Evolutionary conservation across 1,284 basidiomycete species (phyloP), one percentile per base, ranked within the genome.

Genomic region (Dichomitus squalens): DNA sequence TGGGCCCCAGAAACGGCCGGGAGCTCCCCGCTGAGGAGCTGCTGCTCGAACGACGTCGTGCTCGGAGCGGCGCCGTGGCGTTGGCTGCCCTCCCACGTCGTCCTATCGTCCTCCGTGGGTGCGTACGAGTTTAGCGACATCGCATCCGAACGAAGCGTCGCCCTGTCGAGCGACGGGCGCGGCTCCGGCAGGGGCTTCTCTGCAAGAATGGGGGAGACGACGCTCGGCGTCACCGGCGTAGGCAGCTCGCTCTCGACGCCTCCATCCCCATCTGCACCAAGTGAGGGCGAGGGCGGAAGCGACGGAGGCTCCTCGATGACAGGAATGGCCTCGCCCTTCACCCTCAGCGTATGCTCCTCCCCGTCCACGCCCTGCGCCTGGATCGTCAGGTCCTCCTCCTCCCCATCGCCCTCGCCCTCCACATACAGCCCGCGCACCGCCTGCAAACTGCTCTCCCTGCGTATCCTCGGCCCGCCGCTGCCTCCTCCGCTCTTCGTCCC

Each of bases 311-410:
- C 27, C 18, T 31, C 44, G 31, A 47, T 21, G 44, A 47, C 31
- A n/a, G 44, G 44, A 8, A 62, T 53, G 9, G 57, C 44, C 25
- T 49, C 44, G 39, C 43, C 36, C 55, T 57, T 57, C 27, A 41
- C 53, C 12, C 39, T 58, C 56, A 63, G 43, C 29, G 66, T 64
- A 4, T 55, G 58, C 9, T 66, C 69, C 20, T 49, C 59, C 18
- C 63, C 57, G 23, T 66, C 65, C 33, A 55, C 46, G 25, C 70
- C 69, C 61, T 77, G 76, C 27, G 75, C 75, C 57, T 84, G 85
- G 33, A 86, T 77, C 2, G 82, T 85, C 50, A 79, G 65, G 61
- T 87, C 84, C 60, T 84, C 81, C 44, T 83, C 85, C 35, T 82
- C 75, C 21, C 78, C 73, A 16, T 52, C 65, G 43, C 83, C 85